phyloP scores from a whole-genome alignment of 768 basidiomycete species.

The Lactarius vividus region DNA sequence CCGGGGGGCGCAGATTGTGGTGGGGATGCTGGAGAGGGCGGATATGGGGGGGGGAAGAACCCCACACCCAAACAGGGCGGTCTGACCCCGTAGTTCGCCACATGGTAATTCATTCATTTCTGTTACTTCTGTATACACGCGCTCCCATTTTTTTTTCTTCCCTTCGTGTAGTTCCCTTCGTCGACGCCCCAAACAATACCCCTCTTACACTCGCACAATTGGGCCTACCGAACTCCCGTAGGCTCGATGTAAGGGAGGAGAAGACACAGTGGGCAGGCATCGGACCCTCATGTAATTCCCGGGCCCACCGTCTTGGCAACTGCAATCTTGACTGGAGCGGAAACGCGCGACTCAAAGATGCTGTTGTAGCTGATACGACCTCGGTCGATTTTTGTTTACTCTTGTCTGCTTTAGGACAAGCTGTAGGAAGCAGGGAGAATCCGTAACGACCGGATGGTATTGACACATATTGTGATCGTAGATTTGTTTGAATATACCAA shows the following conservation, averaged over 20 bases:
- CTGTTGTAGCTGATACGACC: too few species aligned
- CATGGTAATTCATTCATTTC: too few species aligned
- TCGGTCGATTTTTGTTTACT: background rate
- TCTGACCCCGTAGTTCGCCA: background rate
- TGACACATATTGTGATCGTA: background rate
- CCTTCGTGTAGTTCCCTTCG: background rate
- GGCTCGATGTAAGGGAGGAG: background rate
- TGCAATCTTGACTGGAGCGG: background rate
- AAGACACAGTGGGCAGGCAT: background rate
- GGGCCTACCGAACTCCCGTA: background rate
- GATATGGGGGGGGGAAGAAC: background rate
- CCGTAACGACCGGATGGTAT: background rate
- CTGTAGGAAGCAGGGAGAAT: too few species aligned
- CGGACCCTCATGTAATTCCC: too few species aligned
- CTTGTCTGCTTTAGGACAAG: background rate
- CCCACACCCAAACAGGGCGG: background rate
- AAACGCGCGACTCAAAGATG: background rate
- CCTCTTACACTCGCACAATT: background rate
- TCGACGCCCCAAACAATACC: background rate
- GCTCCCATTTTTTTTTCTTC: background rate
- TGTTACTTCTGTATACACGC: too few species aligned
- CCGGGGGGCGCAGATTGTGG: too few species aligned
- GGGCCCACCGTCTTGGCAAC: background rate
- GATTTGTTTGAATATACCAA: background rate
- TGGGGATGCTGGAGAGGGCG: too few species aligned